These are phyloP conservation scores for Prunella vulgaris DNA, from an alignment of 257 asterid genomes.

Conservation along the genomic window DNA sequence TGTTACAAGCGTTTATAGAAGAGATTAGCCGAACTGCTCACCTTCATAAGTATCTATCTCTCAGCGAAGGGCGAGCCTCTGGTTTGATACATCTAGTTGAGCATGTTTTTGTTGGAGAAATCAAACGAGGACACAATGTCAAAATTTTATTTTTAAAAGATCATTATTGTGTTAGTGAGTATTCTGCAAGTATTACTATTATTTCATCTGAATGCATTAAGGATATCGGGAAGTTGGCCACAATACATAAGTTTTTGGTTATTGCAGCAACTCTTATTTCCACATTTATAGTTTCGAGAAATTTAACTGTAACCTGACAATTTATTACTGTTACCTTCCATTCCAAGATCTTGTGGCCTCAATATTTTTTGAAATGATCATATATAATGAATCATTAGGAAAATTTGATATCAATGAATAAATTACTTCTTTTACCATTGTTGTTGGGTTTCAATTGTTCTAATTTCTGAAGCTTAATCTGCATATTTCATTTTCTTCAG, in stretches of 20 bases:
- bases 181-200: background rate
- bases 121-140: conserved; percentile 46
- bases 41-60: conserved; percentile 74
- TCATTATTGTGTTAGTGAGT: background rate
- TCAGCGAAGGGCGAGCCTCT: conserved; percentile 55
- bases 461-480: background rate
- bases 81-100: conserved; percentile 90
- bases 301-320: background rate
- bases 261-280: background rate
- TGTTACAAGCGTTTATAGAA: conserved; percentile 83
- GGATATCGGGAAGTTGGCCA: background rate
- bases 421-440: background rate
- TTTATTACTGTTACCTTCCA: background rate
- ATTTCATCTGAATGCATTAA: background rate
- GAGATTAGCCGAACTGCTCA: conserved; percentile 94
- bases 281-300: background rate
- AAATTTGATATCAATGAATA: background rate
- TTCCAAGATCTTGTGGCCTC: background rate
- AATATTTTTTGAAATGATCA: background rate
- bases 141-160: conserved; percentile 1
- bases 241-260: background rate
- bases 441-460: conserved; percentile 5
- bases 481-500: conserved; percentile 39
- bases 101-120: conserved; percentile 99
- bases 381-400: background rate